phyloP scores from a whole-genome alignment of 2,329 filamentous ascomycete genomes.

The Stemphylium lycopersici region DNA sequence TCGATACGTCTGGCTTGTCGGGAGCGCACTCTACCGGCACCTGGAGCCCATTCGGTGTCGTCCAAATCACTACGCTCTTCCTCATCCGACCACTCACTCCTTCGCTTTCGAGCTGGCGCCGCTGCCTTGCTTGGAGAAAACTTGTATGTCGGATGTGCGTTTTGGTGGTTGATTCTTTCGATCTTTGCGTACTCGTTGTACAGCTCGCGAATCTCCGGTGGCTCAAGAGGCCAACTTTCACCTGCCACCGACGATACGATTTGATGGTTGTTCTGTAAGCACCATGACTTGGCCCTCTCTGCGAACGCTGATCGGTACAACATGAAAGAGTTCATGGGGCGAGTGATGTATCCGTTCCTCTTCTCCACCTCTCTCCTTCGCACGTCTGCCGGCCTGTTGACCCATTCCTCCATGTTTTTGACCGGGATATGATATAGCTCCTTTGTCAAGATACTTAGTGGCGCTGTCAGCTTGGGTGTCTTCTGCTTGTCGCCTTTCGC shows the following conservation, averaged over 20 bases:
- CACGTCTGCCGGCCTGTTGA: slow-evolving; percentile 71
- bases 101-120: slow-evolving; percentile 55
- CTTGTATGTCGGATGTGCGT: slow-evolving; percentile 89
- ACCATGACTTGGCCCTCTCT: slow-evolving; percentile 81
- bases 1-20: slow-evolving; percentile 34
- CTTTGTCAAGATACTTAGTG: slow-evolving; percentile 73
- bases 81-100: slow-evolving; percentile 48
- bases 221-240: slow-evolving; percentile 82
- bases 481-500: slow-evolving; percentile 53
- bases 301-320: slow-evolving; percentile 93
- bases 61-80: slow-evolving; percentile 53
- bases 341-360: slow-evolving; percentile 79
- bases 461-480: slow-evolving; percentile 65
- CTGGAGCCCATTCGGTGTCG: slow-evolving; percentile 48
- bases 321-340: slow-evolving; percentile 99
- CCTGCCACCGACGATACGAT: slow-evolving; percentile 88
- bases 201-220: slow-evolving; percentile 71
- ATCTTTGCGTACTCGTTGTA: slow-evolving; percentile 80
- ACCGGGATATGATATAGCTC: slow-evolving; percentile 67
- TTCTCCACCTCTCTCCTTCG: slow-evolving; percentile 72
- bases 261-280: slow-evolving; percentile 89
- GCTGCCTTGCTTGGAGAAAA: slow-evolving; percentile 81
- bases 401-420: slow-evolving; percentile 80
- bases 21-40: slow-evolving; percentile 28
- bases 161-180: slow-evolving; percentile 83